Percentiles rank a stretch among this genome's conserved stretches.
Conservation (phyloP, 192 early-diverging fungal species). For the Gryganskiella cystojenkinii region DNA sequence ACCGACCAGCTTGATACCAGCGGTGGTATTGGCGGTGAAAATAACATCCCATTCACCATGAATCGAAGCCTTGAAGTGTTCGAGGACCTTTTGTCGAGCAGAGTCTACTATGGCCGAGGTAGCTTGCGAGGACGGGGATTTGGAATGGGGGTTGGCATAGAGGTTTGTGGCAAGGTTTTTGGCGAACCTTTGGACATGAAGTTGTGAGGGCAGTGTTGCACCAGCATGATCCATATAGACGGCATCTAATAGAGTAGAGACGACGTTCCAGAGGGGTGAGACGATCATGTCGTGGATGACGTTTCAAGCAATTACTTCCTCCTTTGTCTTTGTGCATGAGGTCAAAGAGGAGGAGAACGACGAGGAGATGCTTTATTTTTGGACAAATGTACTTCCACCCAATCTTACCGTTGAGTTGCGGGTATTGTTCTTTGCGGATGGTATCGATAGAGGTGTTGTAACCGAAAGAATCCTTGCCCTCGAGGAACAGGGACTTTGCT, state of each 20-base stretch:
- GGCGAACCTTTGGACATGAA: constrained; percentile 52
- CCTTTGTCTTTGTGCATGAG: too few species aligned
- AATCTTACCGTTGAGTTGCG: constrained; percentile 66
- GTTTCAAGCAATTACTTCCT: too few species aligned
- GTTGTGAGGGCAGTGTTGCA: constrained; percentile 63
- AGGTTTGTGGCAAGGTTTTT: constrained; percentile 59
- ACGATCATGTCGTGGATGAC: too few species aligned
- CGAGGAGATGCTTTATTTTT: not conserved
- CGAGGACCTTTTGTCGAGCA: constrained; percentile 63
- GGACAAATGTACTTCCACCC: not conserved
- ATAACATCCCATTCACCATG: constrained; percentile 72
- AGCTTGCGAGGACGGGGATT: constrained; percentile 61
- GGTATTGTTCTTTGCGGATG: constrained; percentile 65
- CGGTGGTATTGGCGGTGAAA: constrained; percentile 84
- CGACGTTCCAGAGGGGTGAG: too few species aligned
- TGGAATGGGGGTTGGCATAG: constrained; percentile 77
- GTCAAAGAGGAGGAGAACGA: not conserved
- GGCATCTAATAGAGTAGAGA: constrained; percentile 33
- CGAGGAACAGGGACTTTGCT: constrained; percentile 20
- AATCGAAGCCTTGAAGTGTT: constrained; percentile 65
- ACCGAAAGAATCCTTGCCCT: constrained; percentile 19
- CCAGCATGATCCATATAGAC: constrained; percentile 76
- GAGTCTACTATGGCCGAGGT: constrained; percentile 62
- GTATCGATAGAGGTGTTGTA: constrained; percentile 58
- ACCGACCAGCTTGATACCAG: constrained; percentile 77